Base-by-base conservation (phyloP, 805 yeast species). In the Teunomyces aglyptinius region DNA sequence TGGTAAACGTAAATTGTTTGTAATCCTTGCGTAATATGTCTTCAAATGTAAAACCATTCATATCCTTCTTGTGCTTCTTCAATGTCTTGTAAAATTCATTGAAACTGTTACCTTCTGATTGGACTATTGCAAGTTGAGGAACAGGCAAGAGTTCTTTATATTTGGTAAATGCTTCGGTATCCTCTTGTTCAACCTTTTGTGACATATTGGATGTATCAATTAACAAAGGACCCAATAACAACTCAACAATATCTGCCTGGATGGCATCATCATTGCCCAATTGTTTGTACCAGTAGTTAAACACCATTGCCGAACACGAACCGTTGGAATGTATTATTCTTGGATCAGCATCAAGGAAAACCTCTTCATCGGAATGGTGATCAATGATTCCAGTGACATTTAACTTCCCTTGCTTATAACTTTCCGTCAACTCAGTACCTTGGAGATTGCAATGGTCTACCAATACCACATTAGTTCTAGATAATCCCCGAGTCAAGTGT, bases 381-480 rank as follows among this genome's bases (percentile, higher is more conserved):
- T 92, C 99, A 20, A 94, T 79, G 5, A 94, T 80, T 0, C 83
- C 84, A 1, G 65, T 63, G 0, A 86, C 81, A 4, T 63, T 55
- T 5, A 63, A 42, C 6, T 52, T 49, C 3, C 58, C 53, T 3
- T 59, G 45, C 10, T 68, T 55, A 38, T 61, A 61, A 6, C 58
- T 48, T 13, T 57, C 60, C 11, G 56, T 60, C 44, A 76, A 57
- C 24, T 58, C 73, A 10, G 39, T 34, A 11, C 82, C 86, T 53
- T 77, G 90, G 20, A 83, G 72, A 28, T 71, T 69, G 57, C 92
- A 90, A 65, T 89, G 96, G 60, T 92, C 99, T 2, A 94, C 97
- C 32, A 92, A 67, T 2, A 83, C 71, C 16, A 88, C 66, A 8
- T 74, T 70, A 13, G 46, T 38, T n/a, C 32, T 22, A 22, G 48